Evolutionary conservation across 331 rosid genomes (phyloP).

Genomic region (Prunus yedoensis): DNA sequence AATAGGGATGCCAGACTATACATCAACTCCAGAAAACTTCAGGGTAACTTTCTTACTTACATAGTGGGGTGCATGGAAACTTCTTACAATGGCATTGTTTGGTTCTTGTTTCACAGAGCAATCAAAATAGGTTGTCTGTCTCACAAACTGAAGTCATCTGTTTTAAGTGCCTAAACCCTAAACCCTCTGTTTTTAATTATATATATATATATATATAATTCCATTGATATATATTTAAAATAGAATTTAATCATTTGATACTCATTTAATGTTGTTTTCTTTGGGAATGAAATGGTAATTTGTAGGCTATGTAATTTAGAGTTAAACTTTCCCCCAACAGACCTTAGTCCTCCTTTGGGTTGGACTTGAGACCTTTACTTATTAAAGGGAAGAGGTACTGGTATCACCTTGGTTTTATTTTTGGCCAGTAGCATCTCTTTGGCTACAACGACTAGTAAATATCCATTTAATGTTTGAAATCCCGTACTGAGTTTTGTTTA

Average conservation of each 20-base stretch:
- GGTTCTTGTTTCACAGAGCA: background rate
- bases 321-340: background rate
- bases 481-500: background rate
- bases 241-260: background rate
- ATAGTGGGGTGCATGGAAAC: constrained; percentile 20
- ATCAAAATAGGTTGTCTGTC: too few species aligned
- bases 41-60: constrained; percentile 45
- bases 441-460: background rate
- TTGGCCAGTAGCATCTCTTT: too few species aligned
- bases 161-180: background rate
- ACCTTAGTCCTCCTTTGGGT: background rate
- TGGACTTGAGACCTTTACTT: background rate
- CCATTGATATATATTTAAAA: background rate
- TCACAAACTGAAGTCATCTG: background rate
- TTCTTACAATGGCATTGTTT: constrained; percentile 9
- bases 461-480: background rate
- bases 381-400: background rate
- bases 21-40: constrained; percentile 83
- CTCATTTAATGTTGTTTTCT: background rate
- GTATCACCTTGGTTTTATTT: too few species aligned
- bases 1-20: constrained; percentile 85
- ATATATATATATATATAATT: background rate
- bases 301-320: background rate
- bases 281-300: background rate
- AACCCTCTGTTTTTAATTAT: too few species aligned